Evolutionary conservation across 83 land plant genomes (phyloP), one percentile per base, ranked within the genome.

Genomic region (Isoetes engelmannii): DNA sequence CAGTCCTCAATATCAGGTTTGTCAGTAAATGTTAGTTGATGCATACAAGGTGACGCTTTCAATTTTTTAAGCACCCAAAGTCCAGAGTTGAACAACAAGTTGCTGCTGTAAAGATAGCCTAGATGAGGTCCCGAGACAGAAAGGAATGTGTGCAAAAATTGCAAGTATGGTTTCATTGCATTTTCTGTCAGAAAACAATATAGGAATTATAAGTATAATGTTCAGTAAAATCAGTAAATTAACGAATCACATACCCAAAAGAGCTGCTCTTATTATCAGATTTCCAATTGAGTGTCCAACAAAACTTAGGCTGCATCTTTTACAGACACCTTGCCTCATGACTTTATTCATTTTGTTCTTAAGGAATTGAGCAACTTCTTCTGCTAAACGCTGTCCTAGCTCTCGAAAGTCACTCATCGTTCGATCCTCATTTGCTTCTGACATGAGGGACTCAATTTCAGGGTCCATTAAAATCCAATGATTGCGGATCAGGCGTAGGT

Each of bases 221-320:
- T 15, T 1, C 15, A n/a, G 15, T 51, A 3, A 51, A 12, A 51
- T 51, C 12, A 12, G 15, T 15, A 0, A 51, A 3, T n/a, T 51
- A 51, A 0, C 1, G 54, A n/a, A 51, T 51, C 37, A 28, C 62
- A 42, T 62, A 90, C 95, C 95, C 68, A 85, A 72, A 6, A 91
- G 74, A 37, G 96, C 92, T 63, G 82, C 74, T 75, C 96, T 84
- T 17, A 91, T 79, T 17, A 91, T 91, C 48, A 91, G 59, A 54
- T 91, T 91, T 69, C 96, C 96, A 49, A 91, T 91, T 15, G 96
- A 91, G 78, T 91, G 96, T 46, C 96, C 96, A 28, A 91, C 96
- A 85, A 91, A 91, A 50, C 96, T 91, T 17, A 91, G 72, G 58
- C 80, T 85, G 70, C 85, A 84, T 55, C 77, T 72, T 65, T 67